Base-by-base conservation (phyloP, 163 green algal genomes). In the Chlorella variabilis region DNA sequence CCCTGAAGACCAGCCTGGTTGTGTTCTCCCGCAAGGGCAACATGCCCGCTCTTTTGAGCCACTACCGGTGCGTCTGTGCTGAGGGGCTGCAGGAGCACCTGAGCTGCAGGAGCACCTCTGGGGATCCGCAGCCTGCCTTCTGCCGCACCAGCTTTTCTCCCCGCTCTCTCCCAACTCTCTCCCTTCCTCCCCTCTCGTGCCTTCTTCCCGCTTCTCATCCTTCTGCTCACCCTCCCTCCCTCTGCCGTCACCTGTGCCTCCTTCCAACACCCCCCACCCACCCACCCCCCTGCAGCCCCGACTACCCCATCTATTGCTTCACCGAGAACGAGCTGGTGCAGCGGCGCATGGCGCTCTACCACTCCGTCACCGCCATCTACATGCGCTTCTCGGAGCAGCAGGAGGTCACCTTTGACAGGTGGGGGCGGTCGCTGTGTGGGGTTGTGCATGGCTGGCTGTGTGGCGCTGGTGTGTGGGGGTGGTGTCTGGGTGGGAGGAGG, bases 1-100 rank as follows among this genome's bases (percentile, higher is more conserved):
- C 94, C 33, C 87, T 97, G 71, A 86, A 75, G 54, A 93, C 91
- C 15, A 90, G 88, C 33, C 86, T 98, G 49, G 63, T 98, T 3
- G 94, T 98, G 31, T 98, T 98, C 89, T 93, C 87, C 20, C 84
- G 93, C 49, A 93, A 94, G 71, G 94, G 94, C 41, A 95, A 94
- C 83, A 97, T 98, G 94, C 93, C 94, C 2, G 88, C 86, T 7
- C 91, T 98, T 77, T 83, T 98, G n/a, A 92, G 80, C 62, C 94
- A 98, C 88, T 97, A 97, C 90, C 84, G 94, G 75, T 71, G 36
- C 42, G 27, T 27, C 45, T 54, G n/a, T n/a, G n/a, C n/a, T n/a
- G n/a, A n/a, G n/a, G n/a, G n/a, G n/a, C n/a, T n/a, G n/a, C n/a
- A n/a, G n/a, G n/a, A n/a, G n/a, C n/a, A n/a, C n/a, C n/a, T n/a